A percentile compares a stretch with the other conserved stretches of the same genome.
phyloP scores from a whole-genome alignment of 2,329 filamentous ascomycete species.

The Hypoxylon sp. region DNA sequence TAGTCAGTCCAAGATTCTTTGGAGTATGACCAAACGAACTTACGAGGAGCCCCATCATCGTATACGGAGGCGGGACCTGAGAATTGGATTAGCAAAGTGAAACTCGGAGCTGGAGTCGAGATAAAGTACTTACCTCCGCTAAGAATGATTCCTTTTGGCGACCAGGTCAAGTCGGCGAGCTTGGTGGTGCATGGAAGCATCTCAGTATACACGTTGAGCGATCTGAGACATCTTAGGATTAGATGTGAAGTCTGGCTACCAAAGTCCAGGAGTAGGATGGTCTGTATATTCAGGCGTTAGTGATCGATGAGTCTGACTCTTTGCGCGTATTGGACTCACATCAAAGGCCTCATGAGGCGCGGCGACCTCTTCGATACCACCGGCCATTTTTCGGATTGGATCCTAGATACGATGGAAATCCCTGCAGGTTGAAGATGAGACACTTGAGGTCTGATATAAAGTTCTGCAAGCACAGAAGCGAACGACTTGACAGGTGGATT shows the following conservation, averaged over 20 bases:
- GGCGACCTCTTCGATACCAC: conserved; percentile 3
- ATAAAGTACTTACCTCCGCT: conserved; percentile 62
- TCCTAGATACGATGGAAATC: background rate
- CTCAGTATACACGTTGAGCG: conserved; percentile 76
- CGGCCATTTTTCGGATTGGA: conserved; percentile 1
- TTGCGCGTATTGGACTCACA: conserved; percentile 46
- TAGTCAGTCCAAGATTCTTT: conserved; percentile 17
- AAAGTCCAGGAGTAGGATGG: conserved; percentile 80
- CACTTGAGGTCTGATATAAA: background rate
- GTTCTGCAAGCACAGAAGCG: background rate
- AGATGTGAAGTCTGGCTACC: conserved; percentile 78
- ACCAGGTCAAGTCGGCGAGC: conserved; percentile 80
- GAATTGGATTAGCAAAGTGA: background rate
- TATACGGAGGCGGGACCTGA: conserved; percentile 79
- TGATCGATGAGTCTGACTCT: background rate
- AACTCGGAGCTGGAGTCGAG: background rate
- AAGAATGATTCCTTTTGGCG: conserved; percentile 86
- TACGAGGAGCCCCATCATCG: conserved; percentile 75
- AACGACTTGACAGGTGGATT: background rate
- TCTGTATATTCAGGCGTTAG: conserved; percentile 60
- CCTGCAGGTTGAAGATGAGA: background rate
- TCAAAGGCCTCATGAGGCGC: conserved; percentile 59
- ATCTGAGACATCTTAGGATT: conserved; percentile 80
- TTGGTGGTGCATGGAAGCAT: conserved; percentile 64
- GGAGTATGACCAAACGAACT: conserved; percentile 42